A percentile compares a stretch with the other conserved stretches of the same genome.
Conservation (phyloP, 2,329 filamentous ascomycete species). For the Exophiala mesophila region DNA sequence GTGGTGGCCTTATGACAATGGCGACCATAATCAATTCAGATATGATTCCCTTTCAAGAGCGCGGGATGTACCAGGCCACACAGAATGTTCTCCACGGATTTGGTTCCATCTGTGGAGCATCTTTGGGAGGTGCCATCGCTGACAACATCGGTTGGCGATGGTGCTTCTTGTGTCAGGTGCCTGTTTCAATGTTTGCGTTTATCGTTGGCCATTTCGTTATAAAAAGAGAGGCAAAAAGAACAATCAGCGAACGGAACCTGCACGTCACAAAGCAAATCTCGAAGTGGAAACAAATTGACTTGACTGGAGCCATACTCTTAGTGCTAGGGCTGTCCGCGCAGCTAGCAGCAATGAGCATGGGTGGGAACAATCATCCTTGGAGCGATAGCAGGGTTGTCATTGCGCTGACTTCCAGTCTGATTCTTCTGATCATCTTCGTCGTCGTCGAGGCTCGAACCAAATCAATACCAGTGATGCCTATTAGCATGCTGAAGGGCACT, state of each 20-base stretch:
- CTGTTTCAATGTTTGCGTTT: slow-evolving; percentile 56
- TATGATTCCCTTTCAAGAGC: slow-evolving; percentile 54
- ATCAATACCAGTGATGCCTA: slow-evolving; percentile 42
- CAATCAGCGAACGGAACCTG: neutral
- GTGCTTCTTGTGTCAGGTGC: slow-evolving; percentile 68
- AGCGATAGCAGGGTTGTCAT: slow-evolving; percentile 37
- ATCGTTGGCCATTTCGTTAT: slow-evolving; percentile 51
- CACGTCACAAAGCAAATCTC: slow-evolving; percentile 24
- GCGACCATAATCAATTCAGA: slow-evolving; percentile 60
- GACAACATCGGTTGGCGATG: slow-evolving; percentile 73
- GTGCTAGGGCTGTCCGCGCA: slow-evolving; percentile 56
- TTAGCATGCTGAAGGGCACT: slow-evolving; percentile 51
- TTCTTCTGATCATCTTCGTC: slow-evolving; percentile 37
- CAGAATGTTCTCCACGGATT: slow-evolving; percentile 60
- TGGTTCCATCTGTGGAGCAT: slow-evolving; percentile 54
- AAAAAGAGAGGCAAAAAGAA: slow-evolving; percentile 36
- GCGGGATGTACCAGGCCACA: slow-evolving; percentile 51
- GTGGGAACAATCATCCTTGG: slow-evolving; percentile 45
- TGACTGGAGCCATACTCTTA: slow-evolving; percentile 53
- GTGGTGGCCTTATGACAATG: slow-evolving; percentile 56
- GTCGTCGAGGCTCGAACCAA: slow-evolving; percentile 38
- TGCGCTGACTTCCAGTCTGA: slow-evolving; percentile 35
- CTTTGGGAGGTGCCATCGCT: slow-evolving; percentile 63
- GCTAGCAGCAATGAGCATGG: slow-evolving; percentile 41
- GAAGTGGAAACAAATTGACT: slow-evolving; percentile 53